phyloP scores from a whole-genome alignment of 495 filamentous ascomycete genomes.

The Amphirosellinia nigrospora region DNA sequence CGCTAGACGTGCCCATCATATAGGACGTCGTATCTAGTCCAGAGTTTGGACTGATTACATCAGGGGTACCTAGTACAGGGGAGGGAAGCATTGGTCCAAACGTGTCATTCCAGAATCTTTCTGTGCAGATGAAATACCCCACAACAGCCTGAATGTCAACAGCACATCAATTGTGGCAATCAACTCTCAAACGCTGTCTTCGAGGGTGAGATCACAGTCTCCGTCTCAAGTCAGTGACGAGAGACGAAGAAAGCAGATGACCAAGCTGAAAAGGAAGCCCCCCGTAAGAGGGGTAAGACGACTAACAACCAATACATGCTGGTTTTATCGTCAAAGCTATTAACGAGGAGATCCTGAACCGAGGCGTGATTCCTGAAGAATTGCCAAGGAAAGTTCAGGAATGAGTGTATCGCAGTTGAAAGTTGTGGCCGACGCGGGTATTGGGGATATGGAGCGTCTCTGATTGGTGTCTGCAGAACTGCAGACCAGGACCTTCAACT shows the following conservation, averaged over 20 bases:
- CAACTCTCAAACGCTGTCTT: background rate
- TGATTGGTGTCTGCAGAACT: constrained; percentile 2
- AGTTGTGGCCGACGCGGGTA: background rate
- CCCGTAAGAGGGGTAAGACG: background rate
- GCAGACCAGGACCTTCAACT: background rate
- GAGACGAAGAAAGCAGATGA: background rate
- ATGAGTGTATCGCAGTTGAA: background rate
- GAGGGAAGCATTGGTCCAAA: background rate
- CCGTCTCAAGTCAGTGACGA: constrained; percentile 10
- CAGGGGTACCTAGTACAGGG: background rate
- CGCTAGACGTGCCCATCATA: too few relatives aligned
- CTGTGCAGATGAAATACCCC: background rate
- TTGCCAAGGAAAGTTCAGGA: constrained; percentile 16
- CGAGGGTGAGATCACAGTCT: constrained; percentile 2
- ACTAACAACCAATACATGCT: background rate
- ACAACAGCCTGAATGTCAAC: background rate
- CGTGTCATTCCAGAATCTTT: constrained; percentile 1
- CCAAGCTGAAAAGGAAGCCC: background rate
- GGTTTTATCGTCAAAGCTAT: background rate
- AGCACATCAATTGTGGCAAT: background rate
- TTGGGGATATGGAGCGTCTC: background rate
- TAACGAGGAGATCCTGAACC: constrained; percentile 11
- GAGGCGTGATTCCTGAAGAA: background rate
- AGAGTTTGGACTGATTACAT: too few relatives aligned
- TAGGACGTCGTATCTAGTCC: background rate